Conservation (phyloP, 805 yeast genomes). For the Phaffomyces opuntiae region DNA sequence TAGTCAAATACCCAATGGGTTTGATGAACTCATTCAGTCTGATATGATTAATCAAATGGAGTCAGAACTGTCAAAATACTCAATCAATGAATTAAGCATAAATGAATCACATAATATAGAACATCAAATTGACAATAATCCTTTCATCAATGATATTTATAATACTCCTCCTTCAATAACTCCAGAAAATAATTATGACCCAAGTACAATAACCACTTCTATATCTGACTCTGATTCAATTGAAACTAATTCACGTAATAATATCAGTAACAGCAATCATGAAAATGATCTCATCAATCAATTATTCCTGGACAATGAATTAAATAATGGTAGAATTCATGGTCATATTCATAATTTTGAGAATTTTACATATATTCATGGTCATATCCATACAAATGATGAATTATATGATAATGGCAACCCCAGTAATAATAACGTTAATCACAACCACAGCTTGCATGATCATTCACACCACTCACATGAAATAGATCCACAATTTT, state of each 20-base stretch:
- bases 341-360: slow-evolving; percentile 61
- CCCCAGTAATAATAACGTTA: background rate
- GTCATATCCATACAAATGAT: slow-evolving; percentile 49
- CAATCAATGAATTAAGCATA: background rate
- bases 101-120: background rate
- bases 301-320: slow-evolving; percentile 1
- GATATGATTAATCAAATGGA: background rate
- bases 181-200: background rate
- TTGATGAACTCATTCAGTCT: background rate
- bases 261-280: no score
- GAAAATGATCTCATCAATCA: background rate
- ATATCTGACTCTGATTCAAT: background rate
- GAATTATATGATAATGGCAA: background rate
- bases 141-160: background rate
- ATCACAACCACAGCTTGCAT: background rate
- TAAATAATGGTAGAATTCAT: slow-evolving; percentile 48
- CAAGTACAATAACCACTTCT: background rate
- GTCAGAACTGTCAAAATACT: background rate
- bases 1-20: background rate
- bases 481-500: slow-evolving; percentile 10
- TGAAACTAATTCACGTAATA: background rate
- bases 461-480: slow-evolving; percentile 3
- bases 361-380: slow-evolving; percentile 58
- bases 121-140: background rate
- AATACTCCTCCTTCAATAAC: background rate